Percentiles rank a stretch among this genome's conserved stretches.
phyloP scores from a whole-genome alignment of 352 stramenopile genomes.

The Peronospora tabacina region DNA sequence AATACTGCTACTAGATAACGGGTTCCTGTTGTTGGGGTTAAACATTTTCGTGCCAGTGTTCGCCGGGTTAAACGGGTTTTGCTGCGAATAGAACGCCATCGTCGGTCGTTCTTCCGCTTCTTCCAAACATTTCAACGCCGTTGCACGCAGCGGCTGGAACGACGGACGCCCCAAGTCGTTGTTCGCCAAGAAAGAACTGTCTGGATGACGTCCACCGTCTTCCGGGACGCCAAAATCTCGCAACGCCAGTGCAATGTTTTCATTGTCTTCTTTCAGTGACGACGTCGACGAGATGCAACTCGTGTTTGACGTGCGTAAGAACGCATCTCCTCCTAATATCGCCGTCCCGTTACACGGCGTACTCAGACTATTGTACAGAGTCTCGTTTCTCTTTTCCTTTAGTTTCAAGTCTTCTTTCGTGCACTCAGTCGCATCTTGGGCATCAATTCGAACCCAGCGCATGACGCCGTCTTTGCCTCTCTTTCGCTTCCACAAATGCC shows the following conservation, averaged over 20 bases:
- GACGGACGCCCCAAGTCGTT: conserved; percentile 40
- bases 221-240: conserved; percentile 63
- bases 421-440: conserved; percentile 27
- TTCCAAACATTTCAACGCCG: conserved; percentile 66
- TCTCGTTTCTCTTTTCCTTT: conserved; percentile 18
- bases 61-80: conserved; percentile 54
- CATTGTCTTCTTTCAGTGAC: conserved; percentile 60
- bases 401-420: conserved; percentile 18
- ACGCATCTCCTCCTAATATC: conserved; percentile 25
- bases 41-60: conserved; percentile 26
- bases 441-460: conserved; percentile 77
- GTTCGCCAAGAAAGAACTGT: conserved; percentile 38
- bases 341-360: conserved; percentile 42
- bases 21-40: conserved; percentile 15
- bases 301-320: conserved; percentile 21
- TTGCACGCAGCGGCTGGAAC: conserved; percentile 68
- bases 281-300: conserved; percentile 38
- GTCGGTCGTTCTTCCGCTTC: conserved; percentile 71
- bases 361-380: conserved; percentile 38
- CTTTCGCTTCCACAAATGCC: conserved; percentile 72
- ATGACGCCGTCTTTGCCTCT: conserved; percentile 62
- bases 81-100: conserved; percentile 56
- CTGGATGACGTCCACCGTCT: conserved; percentile 20
- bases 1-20: conserved; percentile 5
- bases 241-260: conserved; percentile 66